Evolutionary conservation across 352 stramenopile genomes (phyloP), one percentile per base, ranked within the genome.

Genomic region (Pythium scleroteichum): DNA sequence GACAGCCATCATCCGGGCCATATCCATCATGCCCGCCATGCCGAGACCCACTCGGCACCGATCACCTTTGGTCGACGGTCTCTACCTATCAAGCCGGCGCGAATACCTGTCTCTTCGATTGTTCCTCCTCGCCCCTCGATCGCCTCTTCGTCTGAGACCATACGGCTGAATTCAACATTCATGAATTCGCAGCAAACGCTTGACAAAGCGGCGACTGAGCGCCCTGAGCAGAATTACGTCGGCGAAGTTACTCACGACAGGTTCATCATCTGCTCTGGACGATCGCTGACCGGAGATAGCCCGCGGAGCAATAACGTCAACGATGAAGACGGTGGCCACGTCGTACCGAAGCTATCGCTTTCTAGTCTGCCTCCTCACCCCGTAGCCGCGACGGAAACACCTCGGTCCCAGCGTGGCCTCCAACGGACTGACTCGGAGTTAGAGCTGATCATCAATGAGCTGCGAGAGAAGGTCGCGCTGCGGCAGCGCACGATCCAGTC

Each of bases 361-460:
- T 26, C 51, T 17, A 14, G 16, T 17, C 13, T 33, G 6, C 17
- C 26, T 3, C 24, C 16, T 14, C 35, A 51, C n/a, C 17, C 20
- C 5, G 8, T 23, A 3, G 16, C 44, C 2, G 17, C 29, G 1
- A 60, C 29, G 19, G 53, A 52, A 20, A 46, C 41, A 26, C 53
- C 41, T n/a, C 53, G 41, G 6, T 48, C 35, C 8, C 44, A 55
- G 5, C 58, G 57, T 13, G 53, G 45, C 2, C 50, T 79, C 2
- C 62, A 68, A 32, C 73, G 75, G 2, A 75, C 76, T 0, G 77
- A 90, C 54, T 84, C 82, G 35, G 81, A 87, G 45, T 50, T 90
- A 10, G 81, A 90, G 47, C 67, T 75, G 8, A 90, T 88, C 42
- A 90, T 90, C 53, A 75, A 64, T 23, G 78, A 88, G 20, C 53